These are phyloP conservation scores for Globisporangium abappressorium DNA, from an alignment of 352 stramenopile species.

Conservation along the genomic window DNA sequence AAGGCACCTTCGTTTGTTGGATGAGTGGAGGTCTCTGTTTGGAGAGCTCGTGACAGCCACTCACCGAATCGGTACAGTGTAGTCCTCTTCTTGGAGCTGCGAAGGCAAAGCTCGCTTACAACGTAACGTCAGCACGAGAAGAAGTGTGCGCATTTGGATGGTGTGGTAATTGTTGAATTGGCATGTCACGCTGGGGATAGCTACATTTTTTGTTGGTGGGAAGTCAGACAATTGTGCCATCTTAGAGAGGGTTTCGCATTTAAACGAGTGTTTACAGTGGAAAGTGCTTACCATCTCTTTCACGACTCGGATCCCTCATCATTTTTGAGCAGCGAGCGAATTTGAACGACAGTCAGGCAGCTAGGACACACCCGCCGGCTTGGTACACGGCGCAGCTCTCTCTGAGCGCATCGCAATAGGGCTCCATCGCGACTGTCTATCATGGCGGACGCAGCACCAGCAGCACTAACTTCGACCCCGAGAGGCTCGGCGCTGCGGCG, in stretches of 20 bases:
- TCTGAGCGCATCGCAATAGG: not conserved
- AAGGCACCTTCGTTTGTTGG: not conserved
- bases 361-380: not conserved
- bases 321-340: not conserved
- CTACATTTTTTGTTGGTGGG: not conserved
- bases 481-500: constrained; percentile 24
- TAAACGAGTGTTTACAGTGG: not conserved
- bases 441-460: not conserved
- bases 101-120: not conserved
- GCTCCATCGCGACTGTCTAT: not conserved
- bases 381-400: not conserved
- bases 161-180: not conserved
- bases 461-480: not conserved
- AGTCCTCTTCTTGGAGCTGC: not conserved
- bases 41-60: not conserved
- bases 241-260: not conserved
- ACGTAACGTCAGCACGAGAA: not conserved
- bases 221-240: not conserved
- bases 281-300: constrained; percentile 1
- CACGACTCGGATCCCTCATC: not conserved
- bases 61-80: not conserved
- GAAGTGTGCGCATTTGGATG: not conserved
- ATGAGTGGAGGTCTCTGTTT: not conserved
- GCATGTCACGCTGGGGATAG: not conserved
- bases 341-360: not conserved